phyloP scores from a whole-genome alignment of 768 basidiomycete species.

The Tylopilus sp. region DNA sequence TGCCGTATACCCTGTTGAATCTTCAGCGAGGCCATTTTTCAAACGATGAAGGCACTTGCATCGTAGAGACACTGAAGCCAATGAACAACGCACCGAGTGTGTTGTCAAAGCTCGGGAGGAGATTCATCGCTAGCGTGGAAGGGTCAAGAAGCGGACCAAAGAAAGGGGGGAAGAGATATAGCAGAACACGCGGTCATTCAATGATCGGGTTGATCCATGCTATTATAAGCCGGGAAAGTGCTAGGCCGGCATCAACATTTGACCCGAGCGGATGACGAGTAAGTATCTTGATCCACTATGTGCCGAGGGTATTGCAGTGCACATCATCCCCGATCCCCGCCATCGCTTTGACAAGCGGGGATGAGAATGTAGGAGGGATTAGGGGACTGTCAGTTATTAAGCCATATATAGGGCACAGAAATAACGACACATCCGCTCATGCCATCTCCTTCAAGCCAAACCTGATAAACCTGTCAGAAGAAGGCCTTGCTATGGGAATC shows the following conservation, averaged over 20 bases:
- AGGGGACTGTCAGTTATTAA: slow-evolving; percentile 1
- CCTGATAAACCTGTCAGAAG: slow-evolving; percentile 2
- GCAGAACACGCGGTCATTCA: background rate
- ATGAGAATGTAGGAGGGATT: background rate
- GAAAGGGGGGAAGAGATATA: background rate
- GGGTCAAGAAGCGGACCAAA: background rate
- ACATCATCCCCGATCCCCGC: background rate
- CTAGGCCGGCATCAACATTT: slow-evolving; percentile 1
- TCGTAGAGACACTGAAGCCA: slow-evolving; percentile 51
- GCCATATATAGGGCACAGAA: background rate
- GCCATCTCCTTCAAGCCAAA: slow-evolving; percentile 1
- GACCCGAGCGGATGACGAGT: slow-evolving; percentile 5
- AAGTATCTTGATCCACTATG: background rate
- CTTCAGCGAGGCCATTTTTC: slow-evolving; percentile 16
- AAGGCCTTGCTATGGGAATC: background rate
- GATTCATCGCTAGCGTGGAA: slow-evolving; percentile 15
- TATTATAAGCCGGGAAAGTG: slow-evolving; percentile 9
- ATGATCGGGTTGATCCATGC: background rate
- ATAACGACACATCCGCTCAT: slow-evolving; percentile 1
- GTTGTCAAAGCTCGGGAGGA: slow-evolving; percentile 31
- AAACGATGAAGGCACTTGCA: slow-evolving; percentile 19
- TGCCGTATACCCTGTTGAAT: slow-evolving; percentile 44
- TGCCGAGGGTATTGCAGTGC: background rate
- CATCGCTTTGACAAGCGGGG: background rate
- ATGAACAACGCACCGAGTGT: slow-evolving; percentile 61